These are phyloP conservation scores for Cucumis hystrix DNA, from an alignment of 306 rosid genomes.

Conservation along the genomic window DNA sequence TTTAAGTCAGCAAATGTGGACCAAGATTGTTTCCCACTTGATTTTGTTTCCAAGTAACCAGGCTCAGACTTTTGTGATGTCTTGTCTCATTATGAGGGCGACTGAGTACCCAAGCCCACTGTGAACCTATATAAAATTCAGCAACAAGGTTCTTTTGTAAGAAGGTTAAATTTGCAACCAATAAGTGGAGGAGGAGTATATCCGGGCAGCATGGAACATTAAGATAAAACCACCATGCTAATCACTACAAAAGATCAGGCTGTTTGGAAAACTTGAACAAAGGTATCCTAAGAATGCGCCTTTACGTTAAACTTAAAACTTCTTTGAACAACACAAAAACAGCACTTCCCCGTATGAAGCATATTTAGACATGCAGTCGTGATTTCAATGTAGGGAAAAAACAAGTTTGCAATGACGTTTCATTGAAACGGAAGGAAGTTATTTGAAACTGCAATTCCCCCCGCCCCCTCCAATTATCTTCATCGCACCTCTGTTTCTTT, in stretches of 20 bases:
- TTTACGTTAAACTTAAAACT: neutral
- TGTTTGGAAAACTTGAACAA: neutral
- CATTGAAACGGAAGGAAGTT: neutral
- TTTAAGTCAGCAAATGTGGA: conserved; percentile 36
- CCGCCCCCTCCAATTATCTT: neutral
- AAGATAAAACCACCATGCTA: neutral
- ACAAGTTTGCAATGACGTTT: neutral
- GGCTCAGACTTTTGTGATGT: conserved; percentile 23
- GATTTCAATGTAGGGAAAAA: neutral
- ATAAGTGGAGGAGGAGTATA: conserved; percentile 3
- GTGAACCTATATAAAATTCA: conserved; percentile 22
- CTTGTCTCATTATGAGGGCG: conserved; percentile 29
- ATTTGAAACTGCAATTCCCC: neutral
- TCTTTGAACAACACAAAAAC: neutral
- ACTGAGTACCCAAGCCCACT: conserved; percentile 38
- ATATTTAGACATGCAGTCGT: neutral
- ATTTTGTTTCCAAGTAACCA: conserved; percentile 21
- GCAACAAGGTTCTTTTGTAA: neutral
- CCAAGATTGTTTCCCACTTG: conserved; percentile 59
- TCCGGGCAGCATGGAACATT: neutral
- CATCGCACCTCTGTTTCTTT: neutral
- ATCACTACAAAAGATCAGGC: neutral
- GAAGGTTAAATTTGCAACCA: conserved; percentile 18
- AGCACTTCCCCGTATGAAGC: neutral
- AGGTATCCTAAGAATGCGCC: neutral